Base-by-base conservation (phyloP, 2,329 filamentous ascomycete genomes). In the Metarhizium album region DNA sequence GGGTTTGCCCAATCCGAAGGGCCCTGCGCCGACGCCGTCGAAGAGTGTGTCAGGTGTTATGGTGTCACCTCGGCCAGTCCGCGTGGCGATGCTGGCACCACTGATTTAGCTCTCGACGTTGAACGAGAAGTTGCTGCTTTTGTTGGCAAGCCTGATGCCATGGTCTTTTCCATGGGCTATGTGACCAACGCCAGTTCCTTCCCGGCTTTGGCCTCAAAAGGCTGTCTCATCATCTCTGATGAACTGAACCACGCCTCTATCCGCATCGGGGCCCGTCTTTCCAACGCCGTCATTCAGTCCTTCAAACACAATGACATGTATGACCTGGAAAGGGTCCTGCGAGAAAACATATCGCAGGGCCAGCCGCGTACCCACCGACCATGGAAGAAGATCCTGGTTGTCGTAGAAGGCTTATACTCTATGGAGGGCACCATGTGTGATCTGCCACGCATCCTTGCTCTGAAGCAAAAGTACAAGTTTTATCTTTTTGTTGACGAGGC, bases 341-440 rank as follows among this genome's bases (percentile, higher is more conserved):
- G 93, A 42, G 90, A 97, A 65, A 86, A 84, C 57, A 97, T 98
- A 64, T 90, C 91, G 14, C 91, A 97, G 70, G 93, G 93, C 43
- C 93, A 98, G 66, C 93, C 93, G 49, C 86, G 93, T 58, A 98
- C 91, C n/a, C 93, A 98, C 69, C 86, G 93, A 29, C 93, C 93
- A 1, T 98, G 93, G 93, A 96, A 95, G 78, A 98, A 97, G 81
- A 97, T 98, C 54, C 69, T 98, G 48, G 87, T 98, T 43, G 90
- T 91, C 37, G 88, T 98, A 37, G 93, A 98, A 68, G 93, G 93
- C 59, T 79, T 98, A 20, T 98, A 98, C 76, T 97, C 91, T 1
- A 98, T 98, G 93, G 93, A 98, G 72, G 93, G 93, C 46, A 96
- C 90, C 58, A 95, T 98, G 87, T 93, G 88, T 70, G 93, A 98